Percentiles rank a stretch among this genome's conserved stretches.
These are phyloP conservation scores for Clarireedia sp. DNA, from an alignment of 2,329 filamentous ascomycete species.

Conservation along the genomic window DNA sequence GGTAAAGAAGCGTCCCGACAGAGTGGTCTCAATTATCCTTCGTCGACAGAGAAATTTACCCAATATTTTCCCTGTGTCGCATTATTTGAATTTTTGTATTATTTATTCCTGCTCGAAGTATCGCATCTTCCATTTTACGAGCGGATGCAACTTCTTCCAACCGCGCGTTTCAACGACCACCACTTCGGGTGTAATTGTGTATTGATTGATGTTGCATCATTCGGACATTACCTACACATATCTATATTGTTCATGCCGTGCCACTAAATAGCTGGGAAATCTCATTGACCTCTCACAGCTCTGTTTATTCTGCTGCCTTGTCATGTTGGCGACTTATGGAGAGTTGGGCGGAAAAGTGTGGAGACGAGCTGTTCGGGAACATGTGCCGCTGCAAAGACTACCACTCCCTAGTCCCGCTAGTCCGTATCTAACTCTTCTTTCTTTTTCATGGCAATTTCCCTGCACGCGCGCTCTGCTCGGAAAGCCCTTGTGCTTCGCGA, in stretches of 20 bases:
- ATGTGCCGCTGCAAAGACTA: neutral
- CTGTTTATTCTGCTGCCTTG: slow-evolving; percentile 11
- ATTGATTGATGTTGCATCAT: neutral
- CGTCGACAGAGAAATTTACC: neutral
- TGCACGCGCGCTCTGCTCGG: neutral
- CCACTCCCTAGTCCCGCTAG: too few species aligned
- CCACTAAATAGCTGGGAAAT: neutral
- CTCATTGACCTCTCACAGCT: neutral
- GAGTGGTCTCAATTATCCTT: slow-evolving; percentile 5
- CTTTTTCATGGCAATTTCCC: neutral
- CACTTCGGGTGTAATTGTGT: neutral
- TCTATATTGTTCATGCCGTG: slow-evolving; percentile 3
- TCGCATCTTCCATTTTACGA: neutral
- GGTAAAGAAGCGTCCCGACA: neutral
- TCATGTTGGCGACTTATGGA: slow-evolving; percentile 1
- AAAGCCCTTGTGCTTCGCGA: neutral
- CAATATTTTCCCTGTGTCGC: neutral
- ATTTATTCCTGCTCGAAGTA: neutral
- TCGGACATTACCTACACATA: slow-evolving; percentile 2
- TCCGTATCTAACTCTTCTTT: neutral
- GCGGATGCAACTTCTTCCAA: neutral
- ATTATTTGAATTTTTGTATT: neutral
- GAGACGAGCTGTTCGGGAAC: slow-evolving; percentile 1
- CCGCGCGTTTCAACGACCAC: slow-evolving; percentile 5
- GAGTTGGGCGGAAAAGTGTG: neutral